Evolutionary conservation across 345 rosid species (phyloP).

Genomic region (Barbarea vulgaris): DNA sequence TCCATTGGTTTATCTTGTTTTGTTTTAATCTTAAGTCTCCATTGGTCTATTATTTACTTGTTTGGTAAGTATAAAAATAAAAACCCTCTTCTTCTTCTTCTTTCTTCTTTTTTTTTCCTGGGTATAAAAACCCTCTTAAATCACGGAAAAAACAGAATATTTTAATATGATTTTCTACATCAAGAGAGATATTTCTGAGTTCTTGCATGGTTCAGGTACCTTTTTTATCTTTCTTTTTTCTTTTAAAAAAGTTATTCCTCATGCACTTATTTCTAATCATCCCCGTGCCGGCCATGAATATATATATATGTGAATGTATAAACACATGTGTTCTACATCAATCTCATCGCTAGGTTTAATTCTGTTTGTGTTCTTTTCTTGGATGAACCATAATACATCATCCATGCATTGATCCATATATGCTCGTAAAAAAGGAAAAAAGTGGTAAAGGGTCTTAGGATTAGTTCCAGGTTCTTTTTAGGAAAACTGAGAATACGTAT

Average conservation of each 20-base stretch:
- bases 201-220: constrained; percentile 33
- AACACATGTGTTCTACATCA: neutral
- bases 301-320: neutral
- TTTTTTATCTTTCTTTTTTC: neutral
- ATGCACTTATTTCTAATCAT: neutral
- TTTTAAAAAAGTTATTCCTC: too few species aligned
- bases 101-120: too few species aligned
- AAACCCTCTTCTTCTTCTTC: too few species aligned
- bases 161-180: neutral
- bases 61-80: neutral
- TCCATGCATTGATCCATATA: neutral
- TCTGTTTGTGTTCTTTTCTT: neutral
- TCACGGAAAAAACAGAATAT: neutral
- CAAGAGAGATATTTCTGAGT: constrained; percentile 23
- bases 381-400: neutral
- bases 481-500: neutral
- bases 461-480: neutral
- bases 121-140: constrained; percentile 13
- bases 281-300: neutral
- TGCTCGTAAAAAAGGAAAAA: too few species aligned
- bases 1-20: neutral
- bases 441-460: neutral
- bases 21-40: neutral
- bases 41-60: constrained; percentile 1
- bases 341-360: neutral